Conservation (phyloP, 1,284 basidiomycete genomes). For the Cutaneotrichosporon sp. region DNA sequence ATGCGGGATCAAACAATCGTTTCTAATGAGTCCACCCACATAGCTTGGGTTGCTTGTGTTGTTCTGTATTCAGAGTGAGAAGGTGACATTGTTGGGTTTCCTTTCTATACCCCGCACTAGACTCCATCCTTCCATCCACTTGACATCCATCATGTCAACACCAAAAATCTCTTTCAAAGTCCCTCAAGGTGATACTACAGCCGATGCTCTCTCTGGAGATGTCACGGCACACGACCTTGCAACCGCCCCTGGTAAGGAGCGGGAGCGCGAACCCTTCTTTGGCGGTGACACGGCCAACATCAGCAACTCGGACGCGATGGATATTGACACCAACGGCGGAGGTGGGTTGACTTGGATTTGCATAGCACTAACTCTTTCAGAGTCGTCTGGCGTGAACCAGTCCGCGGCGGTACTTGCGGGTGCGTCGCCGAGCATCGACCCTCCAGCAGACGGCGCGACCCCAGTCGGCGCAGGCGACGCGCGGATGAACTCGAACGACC, state of each 20-base stretch:
- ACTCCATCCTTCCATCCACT: slow-evolving; percentile 12
- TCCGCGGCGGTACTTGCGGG: slow-evolving; percentile 13
- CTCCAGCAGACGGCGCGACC: slow-evolving; percentile 25
- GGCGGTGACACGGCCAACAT: slow-evolving; percentile 52
- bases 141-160: slow-evolving; percentile 40
- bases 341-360: slow-evolving; percentile 20
- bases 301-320: slow-evolving; percentile 37
- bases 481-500: slow-evolving; percentile 42
- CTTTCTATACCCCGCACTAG: background rate
- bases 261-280: slow-evolving; percentile 52
- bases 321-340: slow-evolving; percentile 36
- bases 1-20: background rate
- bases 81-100: background rate
- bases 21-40: background rate
- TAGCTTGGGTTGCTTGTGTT: background rate
- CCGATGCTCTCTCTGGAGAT: slow-evolving; percentile 35
- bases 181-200: slow-evolving; percentile 26
- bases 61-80: background rate
- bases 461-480: slow-evolving; percentile 29
- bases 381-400: slow-evolving; percentile 28
- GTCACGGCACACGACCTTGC: slow-evolving; percentile 48
- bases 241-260: slow-evolving; percentile 52
- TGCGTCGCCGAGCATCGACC: slow-evolving; percentile 21
- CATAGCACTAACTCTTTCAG: slow-evolving; percentile 21
- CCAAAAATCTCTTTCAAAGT: slow-evolving; percentile 48